A percentile compares a stretch with the other conserved stretches of the same genome.
Evolutionary conservation across 2,329 filamentous ascomycete species (phyloP).

Genomic region (Phaeoacremonium minimum): DNA sequence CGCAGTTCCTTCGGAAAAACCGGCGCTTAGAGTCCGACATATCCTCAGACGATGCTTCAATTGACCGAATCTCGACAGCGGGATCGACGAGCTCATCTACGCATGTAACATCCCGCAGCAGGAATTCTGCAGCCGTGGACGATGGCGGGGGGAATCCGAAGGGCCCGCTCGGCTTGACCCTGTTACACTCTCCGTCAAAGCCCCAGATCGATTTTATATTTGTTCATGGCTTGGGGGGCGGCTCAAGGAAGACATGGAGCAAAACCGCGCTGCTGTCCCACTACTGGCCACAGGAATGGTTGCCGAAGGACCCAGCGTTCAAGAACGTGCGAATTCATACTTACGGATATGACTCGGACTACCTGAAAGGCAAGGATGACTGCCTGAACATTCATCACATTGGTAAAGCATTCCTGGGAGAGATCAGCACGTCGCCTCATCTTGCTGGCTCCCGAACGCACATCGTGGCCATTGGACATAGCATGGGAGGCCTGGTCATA

Average conservation of each 20-base stretch:
- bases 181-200: constrained; percentile 14
- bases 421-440: constrained; percentile 15
- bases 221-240: constrained; percentile 33
- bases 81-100: neutral
- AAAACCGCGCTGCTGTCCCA: constrained; percentile 11
- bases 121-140: neutral
- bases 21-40: neutral
- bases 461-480: constrained; percentile 27
- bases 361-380: constrained; percentile 15
- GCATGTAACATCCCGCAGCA: neutral
- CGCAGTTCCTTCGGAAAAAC: neutral
- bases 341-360: constrained; percentile 29
- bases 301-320: constrained; percentile 23
- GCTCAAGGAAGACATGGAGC: constrained; percentile 32
- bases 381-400: constrained; percentile 25
- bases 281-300: constrained; percentile 34
- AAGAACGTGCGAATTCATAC: constrained; percentile 19
- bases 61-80: neutral
- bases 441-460: constrained; percentile 11
- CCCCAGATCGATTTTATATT: constrained; percentile 27
- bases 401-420: constrained; percentile 21
- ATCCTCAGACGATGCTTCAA: too few species aligned
- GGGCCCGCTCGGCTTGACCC: constrained; percentile 13
- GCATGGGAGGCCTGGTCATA: constrained; percentile 27
- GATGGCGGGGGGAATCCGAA: constrained; percentile 1